Conservation (phyloP, 169 alveolate genomes). For the Babesia ovis region DNA sequence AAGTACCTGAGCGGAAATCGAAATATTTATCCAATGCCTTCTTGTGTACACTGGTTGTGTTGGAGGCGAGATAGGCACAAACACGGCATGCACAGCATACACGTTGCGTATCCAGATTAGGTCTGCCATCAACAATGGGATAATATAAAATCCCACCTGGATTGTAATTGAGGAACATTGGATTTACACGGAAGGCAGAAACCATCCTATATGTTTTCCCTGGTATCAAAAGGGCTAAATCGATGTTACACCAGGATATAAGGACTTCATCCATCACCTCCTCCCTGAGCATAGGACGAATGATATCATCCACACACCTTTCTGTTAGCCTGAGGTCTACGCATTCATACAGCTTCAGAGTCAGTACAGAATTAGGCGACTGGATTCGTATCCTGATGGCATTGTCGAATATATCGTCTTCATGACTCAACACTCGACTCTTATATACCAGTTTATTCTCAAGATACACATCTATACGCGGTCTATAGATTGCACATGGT, state of each 20-base stretch:
- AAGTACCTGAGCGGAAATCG: conserved; percentile 28
- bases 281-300: conserved; percentile 21
- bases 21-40: conserved; percentile 37
- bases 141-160: conserved; percentile 63
- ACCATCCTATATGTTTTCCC: conserved; percentile 23
- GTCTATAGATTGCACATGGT: conserved; percentile 58
- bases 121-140: conserved; percentile 37
- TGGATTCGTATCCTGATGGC: conserved; percentile 30
- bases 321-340: conserved; percentile 31
- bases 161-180: conserved; percentile 47
- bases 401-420: conserved; percentile 49
- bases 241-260: conserved; percentile 58
- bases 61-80: conserved; percentile 44
- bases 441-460: conserved; percentile 41
- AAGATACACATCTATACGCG: conserved; percentile 47
- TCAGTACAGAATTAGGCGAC: conserved; percentile 45
- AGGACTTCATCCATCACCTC: conserved; percentile 42
- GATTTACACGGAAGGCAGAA: conserved; percentile 50
- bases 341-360: conserved; percentile 59
- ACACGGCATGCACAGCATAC: conserved; percentile 63
- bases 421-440: conserved; percentile 33
- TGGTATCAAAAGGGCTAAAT: conserved; percentile 47
- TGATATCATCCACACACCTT: conserved; percentile 17
- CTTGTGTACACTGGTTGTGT: conserved; percentile 26
- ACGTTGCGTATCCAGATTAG: conserved; percentile 32